Evolutionary conservation across 768 basidiomycete genomes (phyloP), one percentile per base, ranked within the genome.

Genomic region (Mycena albidolilacea): DNA sequence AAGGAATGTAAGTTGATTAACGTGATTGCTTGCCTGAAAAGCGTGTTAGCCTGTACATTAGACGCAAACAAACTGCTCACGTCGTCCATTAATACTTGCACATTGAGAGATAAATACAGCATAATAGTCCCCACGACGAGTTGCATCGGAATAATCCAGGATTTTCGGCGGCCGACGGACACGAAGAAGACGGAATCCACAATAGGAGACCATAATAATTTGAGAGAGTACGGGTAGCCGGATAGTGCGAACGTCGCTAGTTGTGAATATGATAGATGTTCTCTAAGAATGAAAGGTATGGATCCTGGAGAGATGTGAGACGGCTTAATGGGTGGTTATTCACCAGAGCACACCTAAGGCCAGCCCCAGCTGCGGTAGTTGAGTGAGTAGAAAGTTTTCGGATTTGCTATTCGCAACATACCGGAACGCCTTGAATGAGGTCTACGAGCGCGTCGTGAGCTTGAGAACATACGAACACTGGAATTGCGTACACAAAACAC

Each of bases 61-160:
- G 38, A 37, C 62, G 19, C 63, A 55, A 64, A 64, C 14, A 71
- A 52, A 60, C n/a, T 19, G 78, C 84, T 76, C 78, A 97, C 97
- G 78, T 94, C 89, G 69, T 93, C 90, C 82, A 98, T 88, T 75
- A 97, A 84, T 75, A 88, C 88, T 78, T 96, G 88, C 8, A 93
- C 92, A 76, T 93, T 90, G 67, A 89, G 80, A 7, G 94, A 93
- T 72, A 95, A 91, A 77, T 91, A 92, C 46, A 95, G 78, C 93
- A 95, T 95, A 71, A 96, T 84, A 52, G 89, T 86, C 52, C 96
- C 98, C 62, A 98, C 94, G 75, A 96, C 90, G 41, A 92, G 80
- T 81, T 99, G 98, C 88, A 99, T 98, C 55, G 98, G 98, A 73
- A 99, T 93, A 76, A 99, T 99, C 98, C 98, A 99, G 73, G 95